phyloP scores from a whole-genome alignment of 345 rosid genomes.

The Physaria fendleri region DNA sequence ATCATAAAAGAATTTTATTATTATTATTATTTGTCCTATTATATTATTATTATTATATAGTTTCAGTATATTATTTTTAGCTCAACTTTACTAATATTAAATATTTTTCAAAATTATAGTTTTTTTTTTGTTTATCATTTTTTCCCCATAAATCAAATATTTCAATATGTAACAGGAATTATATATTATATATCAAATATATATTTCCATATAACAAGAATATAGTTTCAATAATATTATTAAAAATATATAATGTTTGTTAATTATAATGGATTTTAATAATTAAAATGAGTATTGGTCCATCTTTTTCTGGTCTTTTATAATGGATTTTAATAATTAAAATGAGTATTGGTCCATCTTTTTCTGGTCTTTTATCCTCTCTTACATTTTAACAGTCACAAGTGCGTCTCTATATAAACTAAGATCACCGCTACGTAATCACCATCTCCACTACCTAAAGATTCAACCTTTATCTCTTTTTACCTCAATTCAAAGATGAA shows the following conservation, averaged over 20 bases:
- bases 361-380: background rate
- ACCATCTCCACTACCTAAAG: slow-evolving; percentile 20
- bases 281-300: background rate
- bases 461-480: too few relatives aligned
- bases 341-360: background rate
- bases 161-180: background rate
- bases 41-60: background rate
- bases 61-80: background rate
- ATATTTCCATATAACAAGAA: too few relatives aligned
- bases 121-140: background rate
- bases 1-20: too few relatives aligned
- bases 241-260: too few relatives aligned
- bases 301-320: background rate
- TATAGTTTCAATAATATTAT: too few relatives aligned
- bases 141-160: background rate
- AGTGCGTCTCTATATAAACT: slow-evolving; percentile 28
- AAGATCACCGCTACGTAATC: slow-evolving; percentile 33
- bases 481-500: too few relatives aligned
- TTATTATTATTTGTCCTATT: too few relatives aligned
- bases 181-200: background rate
- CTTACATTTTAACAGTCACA: slow-evolving; percentile 6
- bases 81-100: slow-evolving; percentile 4
- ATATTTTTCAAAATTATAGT: background rate
- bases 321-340: too few relatives aligned
- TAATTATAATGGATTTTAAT: too few relatives aligned